Base-by-base conservation (phyloP, 2,329 filamentous ascomycete species). In the Xylariales sp. region DNA sequence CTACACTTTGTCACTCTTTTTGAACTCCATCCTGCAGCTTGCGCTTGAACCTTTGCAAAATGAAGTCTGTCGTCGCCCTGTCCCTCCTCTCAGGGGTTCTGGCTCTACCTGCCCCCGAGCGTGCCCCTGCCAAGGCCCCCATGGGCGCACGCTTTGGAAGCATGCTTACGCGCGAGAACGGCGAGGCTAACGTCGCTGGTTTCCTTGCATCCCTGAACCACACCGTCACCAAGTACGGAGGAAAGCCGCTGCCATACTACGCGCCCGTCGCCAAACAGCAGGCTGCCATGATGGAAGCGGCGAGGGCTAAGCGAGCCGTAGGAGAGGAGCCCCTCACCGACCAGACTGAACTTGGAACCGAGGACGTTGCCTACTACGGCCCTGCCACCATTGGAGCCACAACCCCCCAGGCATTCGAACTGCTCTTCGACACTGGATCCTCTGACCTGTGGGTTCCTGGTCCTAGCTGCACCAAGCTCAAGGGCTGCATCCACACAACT, bases 341-440 rank as follows among this genome's bases (percentile, higher is more conserved):
- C 6, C 34, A 37, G 17, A 29, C 23, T 1, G 24, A 37, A 18
- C 17, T 37, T 23, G 34, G 34, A 4, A 29, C 14, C n/a, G 34
- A 37, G n/a, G 34, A 37, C 17, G 34, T 37, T 10, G 34, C 34
- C 5, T 37, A 37, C 16, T 37, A 37, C n/a, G 34, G 34, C 5
- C 20, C 23, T 14, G 25, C 20, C 4, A 24, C 14, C 1, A 37
- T 37, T 20, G 34, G 34, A 27, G 34, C 19, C 1, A 15, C 10
- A 7, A 30, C 7, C 8, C 10, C 28, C 11, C 34, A 37, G 5
- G 14, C 29, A 15, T 37, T 37, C 16, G 25, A 29, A 12, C 19
- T 37, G 6, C 23, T 37, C 17, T 37, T 37, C 11, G 34, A 37
- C n/a, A 37, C 34, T 5, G 34, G 34, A 7, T 37, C 34, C 1